These are phyloP conservation scores for Chlamydomonas asymmetrica DNA, from an alignment of 139 green algal genomes.

Conservation along the genomic window DNA sequence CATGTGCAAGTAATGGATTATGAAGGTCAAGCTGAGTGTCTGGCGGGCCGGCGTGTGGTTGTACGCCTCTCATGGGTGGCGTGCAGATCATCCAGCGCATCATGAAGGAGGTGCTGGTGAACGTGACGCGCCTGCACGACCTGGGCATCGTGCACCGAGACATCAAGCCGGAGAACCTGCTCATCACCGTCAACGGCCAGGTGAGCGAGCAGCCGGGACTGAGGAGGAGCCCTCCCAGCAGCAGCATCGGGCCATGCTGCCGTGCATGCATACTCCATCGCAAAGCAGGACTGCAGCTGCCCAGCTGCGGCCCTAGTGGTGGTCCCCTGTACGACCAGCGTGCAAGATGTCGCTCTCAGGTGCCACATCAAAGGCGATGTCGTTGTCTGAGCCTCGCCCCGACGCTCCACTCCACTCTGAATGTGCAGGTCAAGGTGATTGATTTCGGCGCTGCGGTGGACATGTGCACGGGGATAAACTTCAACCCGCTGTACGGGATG, in stretches of 20 bases:
- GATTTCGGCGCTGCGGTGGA: slow-evolving; percentile 92
- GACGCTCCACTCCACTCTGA: not conserved
- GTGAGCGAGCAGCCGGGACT: not conserved
- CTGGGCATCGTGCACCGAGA: slow-evolving; percentile 90
- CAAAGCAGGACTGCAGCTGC: too few species aligned
- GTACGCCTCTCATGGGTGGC: too few species aligned
- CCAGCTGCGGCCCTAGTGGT: too few species aligned
- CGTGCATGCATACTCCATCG: too few species aligned
- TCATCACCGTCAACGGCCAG: slow-evolving; percentile 73
- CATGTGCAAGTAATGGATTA: too few species aligned
- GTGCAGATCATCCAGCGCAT: slow-evolving; percentile 62
- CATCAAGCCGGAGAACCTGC: slow-evolving; percentile 89
- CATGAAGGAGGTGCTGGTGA: slow-evolving; percentile 65
- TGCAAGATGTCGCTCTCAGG: too few species aligned
- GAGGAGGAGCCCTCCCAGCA: not conserved
- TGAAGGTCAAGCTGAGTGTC: too few species aligned
- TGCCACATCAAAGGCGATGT: not conserved
- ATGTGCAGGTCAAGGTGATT: slow-evolving; percentile 84
- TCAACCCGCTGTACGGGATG: slow-evolving; percentile 88
- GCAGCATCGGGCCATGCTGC: too few species aligned
- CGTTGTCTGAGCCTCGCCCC: not conserved
- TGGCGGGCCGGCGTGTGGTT: too few species aligned
- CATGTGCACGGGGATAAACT: slow-evolving; percentile 92
- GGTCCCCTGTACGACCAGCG: too few species aligned
- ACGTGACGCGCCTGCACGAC: slow-evolving; percentile 67